Percentiles rank a stretch among this genome's conserved stretches.
These are phyloP conservation scores for Phytopythium sindhum DNA, from an alignment of 352 stramenopile genomes.

Conservation along the genomic window DNA sequence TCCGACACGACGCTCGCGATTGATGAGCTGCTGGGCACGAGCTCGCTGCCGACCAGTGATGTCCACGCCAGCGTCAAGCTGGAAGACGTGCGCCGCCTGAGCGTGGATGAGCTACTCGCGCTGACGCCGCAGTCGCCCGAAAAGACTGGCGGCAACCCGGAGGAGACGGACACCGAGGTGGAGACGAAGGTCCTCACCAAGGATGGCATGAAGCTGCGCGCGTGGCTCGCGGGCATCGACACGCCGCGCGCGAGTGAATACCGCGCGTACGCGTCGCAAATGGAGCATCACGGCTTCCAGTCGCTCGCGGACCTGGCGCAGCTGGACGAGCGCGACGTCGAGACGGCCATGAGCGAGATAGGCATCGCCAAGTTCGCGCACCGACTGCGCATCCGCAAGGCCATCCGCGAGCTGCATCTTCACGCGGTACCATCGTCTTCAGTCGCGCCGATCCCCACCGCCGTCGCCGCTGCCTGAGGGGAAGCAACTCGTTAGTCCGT, in stretches of 20 bases:
- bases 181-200: conserved; percentile 14
- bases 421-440: conserved; percentile 6
- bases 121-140: conserved; percentile 26
- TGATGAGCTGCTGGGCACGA: conserved; percentile 39
- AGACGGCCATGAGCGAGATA: conserved; percentile 72
- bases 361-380: conserved; percentile 78
- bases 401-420: conserved; percentile 53
- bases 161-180: conserved; percentile 25
- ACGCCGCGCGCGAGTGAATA: conserved; percentile 44
- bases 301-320: conserved; percentile 52
- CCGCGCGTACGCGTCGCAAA: conserved; percentile 45
- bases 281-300: conserved; percentile 66
- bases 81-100: conserved; percentile 46
- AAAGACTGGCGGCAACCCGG: conserved; percentile 30
- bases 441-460: not conserved
- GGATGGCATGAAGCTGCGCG: conserved; percentile 26
- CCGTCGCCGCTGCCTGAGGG: not conserved
- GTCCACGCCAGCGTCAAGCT: conserved; percentile 22
- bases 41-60: conserved; percentile 13
- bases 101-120: conserved; percentile 50
- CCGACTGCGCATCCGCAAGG: conserved; percentile 62
- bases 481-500: not conserved
- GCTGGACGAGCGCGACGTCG: conserved; percentile 64
- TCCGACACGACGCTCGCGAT: conserved; percentile 49
- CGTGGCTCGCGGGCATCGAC: conserved; percentile 62